Evolutionary conservation across 805 yeast species (phyloP), one percentile per base, ranked within the genome.

Genomic region (Blastobotrys peoriensis): DNA sequence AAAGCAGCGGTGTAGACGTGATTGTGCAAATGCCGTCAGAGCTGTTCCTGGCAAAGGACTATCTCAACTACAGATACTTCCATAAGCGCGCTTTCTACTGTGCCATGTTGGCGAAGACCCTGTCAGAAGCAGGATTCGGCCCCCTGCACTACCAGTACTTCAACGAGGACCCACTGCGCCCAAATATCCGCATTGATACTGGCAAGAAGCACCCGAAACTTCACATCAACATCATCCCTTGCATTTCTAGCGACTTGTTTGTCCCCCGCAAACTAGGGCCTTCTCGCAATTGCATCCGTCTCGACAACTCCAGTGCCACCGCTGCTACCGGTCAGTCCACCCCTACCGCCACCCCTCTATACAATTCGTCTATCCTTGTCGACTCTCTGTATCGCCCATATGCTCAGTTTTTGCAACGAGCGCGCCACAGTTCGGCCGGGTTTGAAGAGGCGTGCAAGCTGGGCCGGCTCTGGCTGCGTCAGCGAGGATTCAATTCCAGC

Each of bases 51-150:
- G 80, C 82, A 41, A 93, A 93, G 66, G 98, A 93, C 63, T 86
- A 81, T 58, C 69, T 91, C 56, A 93, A 93, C 66, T 87, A 85
- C 67, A 74, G 98, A 60, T 91, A 93, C 33, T 68, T 87, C 45
- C 88, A 91, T 67, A 93, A 93, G 64, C 75, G 96, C 53, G 79
- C 96, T 5, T 91, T 86, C 54, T 93, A 88, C 58, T 55, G 88
- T 45, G 91, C 96, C 1, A 83, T 79, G 58, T 58, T 93, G 46
- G 83, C 94, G 1, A 80, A 81, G 39, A 71, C 78, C 44, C 67
- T 89, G 51, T 71, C 75, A 25, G 54, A 71, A 76, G 51, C 21
- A 19, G 71, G 76, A 41, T 67, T 86, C 17, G 52, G 74, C 38
- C 62, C 67, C 33, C 51, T 86, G 33, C 76, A 79, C 51, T 91